These are phyloP conservation scores for Xanthoconium purpureum DNA, from an alignment of 768 basidiomycete species.

Conservation along the genomic window DNA sequence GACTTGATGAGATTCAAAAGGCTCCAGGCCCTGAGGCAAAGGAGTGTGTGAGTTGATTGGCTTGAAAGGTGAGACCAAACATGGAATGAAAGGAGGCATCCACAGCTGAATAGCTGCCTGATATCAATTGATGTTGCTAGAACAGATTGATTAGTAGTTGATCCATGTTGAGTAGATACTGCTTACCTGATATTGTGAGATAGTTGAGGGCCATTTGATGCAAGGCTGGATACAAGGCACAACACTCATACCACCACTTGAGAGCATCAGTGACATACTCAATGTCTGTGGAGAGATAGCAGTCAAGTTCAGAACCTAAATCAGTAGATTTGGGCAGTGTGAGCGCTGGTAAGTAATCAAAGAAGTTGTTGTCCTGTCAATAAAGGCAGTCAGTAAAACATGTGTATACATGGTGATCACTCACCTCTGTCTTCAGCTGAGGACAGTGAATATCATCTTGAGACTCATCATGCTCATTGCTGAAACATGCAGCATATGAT, in stretches of 20 bases:
- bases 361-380: background rate
- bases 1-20: no score
- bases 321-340: background rate
- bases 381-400: no score
- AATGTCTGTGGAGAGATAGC: background rate
- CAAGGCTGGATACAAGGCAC: background rate
- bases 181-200: background rate
- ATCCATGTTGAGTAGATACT: background rate
- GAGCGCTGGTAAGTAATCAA: background rate
- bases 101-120: no score
- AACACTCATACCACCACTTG: background rate
- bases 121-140: background rate
- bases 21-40: no score
- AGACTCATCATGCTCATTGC: no score
- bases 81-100: no score
- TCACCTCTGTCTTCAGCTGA: no score
- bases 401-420: no score
- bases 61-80: no score
- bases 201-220: background rate
- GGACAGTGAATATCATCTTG: no score
- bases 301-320: background rate
- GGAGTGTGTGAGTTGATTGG: no score
- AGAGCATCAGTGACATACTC: background rate
- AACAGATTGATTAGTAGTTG: background rate
- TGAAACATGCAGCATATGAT: no score